phyloP scores from a whole-genome alignment of 2,329 filamentous ascomycete species.

The Trichophyton benhamiae region DNA sequence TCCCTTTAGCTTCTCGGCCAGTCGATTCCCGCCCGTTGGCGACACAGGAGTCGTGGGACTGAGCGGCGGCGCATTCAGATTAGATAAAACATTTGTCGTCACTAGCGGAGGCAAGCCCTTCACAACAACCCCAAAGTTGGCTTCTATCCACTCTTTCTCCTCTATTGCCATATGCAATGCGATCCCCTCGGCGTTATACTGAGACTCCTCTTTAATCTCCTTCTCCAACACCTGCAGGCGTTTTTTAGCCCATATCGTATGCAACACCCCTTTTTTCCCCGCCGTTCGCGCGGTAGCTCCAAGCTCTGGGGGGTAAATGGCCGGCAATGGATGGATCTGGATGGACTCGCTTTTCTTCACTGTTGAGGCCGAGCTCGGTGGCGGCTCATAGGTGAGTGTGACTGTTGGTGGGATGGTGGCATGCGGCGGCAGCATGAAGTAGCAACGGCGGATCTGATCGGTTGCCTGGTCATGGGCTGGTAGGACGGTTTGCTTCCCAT shows the following conservation, averaged over 20 bases:
- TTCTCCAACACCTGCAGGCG: constrained; percentile 59
- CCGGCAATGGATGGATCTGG: constrained; percentile 67
- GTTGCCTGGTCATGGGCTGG: constrained; percentile 48
- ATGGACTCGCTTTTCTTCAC: constrained; percentile 36
- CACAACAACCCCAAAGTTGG: constrained; percentile 56
- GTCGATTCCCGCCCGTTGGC: constrained; percentile 51
- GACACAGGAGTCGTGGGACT: constrained; percentile 47
- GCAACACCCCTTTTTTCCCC: constrained; percentile 68
- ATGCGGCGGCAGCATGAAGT: constrained; percentile 67
- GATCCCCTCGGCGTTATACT: constrained; percentile 65
- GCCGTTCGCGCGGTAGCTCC: constrained; percentile 53
- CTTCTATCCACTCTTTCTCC: constrained; percentile 74
- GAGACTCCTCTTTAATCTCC: constrained; percentile 64
- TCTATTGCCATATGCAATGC: constrained; percentile 72
- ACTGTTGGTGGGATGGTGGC: constrained; percentile 60
- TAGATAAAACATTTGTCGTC: constrained; percentile 25
- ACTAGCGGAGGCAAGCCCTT: constrained; percentile 27
- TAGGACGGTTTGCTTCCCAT: constrained; percentile 62
- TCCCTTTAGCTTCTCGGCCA: constrained; percentile 69
- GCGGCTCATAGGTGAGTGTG: constrained; percentile 45
- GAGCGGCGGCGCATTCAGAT: constrained; percentile 16
- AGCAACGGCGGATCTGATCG: constrained; percentile 51
- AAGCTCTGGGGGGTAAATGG: constrained; percentile 70
- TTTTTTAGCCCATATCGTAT: constrained; percentile 83
- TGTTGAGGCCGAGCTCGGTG: constrained; percentile 29